Conservation (phyloP, 257 asterid genomes). For the Avicennia marina region DNA sequence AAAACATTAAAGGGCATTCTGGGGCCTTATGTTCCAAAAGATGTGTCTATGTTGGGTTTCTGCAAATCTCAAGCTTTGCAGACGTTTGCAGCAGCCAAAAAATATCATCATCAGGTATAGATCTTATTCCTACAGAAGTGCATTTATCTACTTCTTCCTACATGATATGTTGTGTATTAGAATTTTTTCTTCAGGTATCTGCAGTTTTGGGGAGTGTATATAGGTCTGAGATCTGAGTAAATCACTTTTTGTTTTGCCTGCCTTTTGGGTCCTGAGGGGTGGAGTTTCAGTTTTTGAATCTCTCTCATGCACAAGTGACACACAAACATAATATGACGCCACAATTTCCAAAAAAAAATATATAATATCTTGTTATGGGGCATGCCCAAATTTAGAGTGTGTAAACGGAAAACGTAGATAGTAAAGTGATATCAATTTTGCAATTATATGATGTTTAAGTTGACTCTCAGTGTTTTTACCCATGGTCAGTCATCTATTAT, state of each 20-base stretch:
- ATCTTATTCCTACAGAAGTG: conserved; percentile 4
- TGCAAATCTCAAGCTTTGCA: conserved; percentile 40
- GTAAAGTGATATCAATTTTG: no score
- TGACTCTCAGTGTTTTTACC: no score
- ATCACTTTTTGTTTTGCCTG: conserved; percentile 1
- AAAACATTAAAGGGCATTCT: conserved; percentile 32
- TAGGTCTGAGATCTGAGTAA: not conserved
- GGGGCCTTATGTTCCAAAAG: conserved; percentile 31
- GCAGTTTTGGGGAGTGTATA: not conserved
- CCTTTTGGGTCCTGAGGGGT: conserved; percentile 2
- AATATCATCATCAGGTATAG: conserved; percentile 71
- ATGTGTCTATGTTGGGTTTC: conserved; percentile 27
- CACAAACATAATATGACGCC: no score
- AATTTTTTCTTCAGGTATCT: not conserved
- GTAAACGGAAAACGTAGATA: no score
- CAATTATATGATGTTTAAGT: not conserved
- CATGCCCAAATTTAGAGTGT: no score
- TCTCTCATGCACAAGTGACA: no score
- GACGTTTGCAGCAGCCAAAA: conserved; percentile 42
- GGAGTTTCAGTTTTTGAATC: not conserved
- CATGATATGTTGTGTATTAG: conserved; percentile 7
- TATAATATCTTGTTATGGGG: no score
- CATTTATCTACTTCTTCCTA: conserved; percentile 3
- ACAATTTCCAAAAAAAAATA: no score
- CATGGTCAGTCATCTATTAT: no score